Evolutionary conservation across 768 basidiomycete genomes (phyloP).

Genomic region (Lentinula boryana): DNA sequence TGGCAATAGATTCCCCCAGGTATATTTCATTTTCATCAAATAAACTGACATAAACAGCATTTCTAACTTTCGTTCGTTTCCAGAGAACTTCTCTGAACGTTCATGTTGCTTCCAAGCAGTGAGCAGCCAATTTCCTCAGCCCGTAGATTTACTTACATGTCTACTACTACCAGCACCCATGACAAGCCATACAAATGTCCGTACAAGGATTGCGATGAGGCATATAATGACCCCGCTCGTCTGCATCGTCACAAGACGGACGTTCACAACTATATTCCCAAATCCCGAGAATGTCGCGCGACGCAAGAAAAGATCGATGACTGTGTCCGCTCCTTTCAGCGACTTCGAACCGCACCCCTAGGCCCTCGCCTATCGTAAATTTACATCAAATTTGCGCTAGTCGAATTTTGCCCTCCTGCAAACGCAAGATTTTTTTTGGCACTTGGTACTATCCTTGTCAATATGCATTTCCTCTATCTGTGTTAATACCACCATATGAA

Average conservation of each 20-base stretch:
- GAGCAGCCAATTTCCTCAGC: slow-evolving; percentile 10
- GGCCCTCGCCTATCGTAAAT: too few relatives aligned
- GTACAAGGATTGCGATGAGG: slow-evolving; percentile 38
- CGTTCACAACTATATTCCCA: slow-evolving; percentile 45
- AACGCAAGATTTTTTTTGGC: too few relatives aligned
- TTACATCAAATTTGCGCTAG: too few relatives aligned
- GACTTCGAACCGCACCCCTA: background rate
- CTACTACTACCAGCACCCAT: slow-evolving; percentile 40
- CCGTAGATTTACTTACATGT: background rate
- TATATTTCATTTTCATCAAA: slow-evolving; percentile 7
- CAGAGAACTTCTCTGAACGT: slow-evolving; percentile 55
- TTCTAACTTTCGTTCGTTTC: background rate
- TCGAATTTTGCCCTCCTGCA: too few relatives aligned
- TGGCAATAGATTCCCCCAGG: slow-evolving; percentile 44
- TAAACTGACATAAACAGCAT: background rate
- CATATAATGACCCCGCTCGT: slow-evolving; percentile 62
- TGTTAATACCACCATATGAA: background rate
- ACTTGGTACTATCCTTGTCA: too few relatives aligned
- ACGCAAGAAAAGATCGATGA: slow-evolving; percentile 29
- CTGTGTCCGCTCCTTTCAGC: background rate
- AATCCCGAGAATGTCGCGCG: slow-evolving; percentile 32
- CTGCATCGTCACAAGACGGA: slow-evolving; percentile 54
- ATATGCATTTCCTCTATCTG: too few relatives aligned
- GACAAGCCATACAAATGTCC: slow-evolving; percentile 48
- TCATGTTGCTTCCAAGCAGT: slow-evolving; percentile 52